Evolutionary conservation across 1,284 basidiomycete species (phyloP), one percentile per base, ranked within the genome.

Genomic region (Boletus smithii): DNA sequence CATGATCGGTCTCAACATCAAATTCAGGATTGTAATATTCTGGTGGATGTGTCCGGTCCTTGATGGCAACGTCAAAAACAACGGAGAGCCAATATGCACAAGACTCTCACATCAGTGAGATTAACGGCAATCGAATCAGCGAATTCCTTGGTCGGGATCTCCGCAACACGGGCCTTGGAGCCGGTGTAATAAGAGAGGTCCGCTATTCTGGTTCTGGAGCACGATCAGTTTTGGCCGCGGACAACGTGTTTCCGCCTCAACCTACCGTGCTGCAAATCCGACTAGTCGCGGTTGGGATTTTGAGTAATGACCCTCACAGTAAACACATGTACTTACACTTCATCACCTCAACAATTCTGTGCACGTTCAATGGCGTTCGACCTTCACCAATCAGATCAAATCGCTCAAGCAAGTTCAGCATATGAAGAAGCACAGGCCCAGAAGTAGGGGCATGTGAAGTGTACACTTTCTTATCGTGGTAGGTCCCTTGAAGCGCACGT

Each of bases 1-100:
- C 94, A 68, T 94, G 90, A 66, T 95, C 91, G 6, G 73, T 73
- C 22, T 75, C 75, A 18, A 89, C 69, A 55, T 92, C 91, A 58
- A 82, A 92, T 34, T 85, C 74, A 1, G 94, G 88, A 20, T 89
- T 77, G 64, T 97, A 97, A 67, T 95, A 94, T 20, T 81, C 77
- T 2, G 88, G 75, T 3, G 75, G 65, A 63, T 95, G 92, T 0
- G 95, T 95, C 3, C 61, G 71, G 61, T 90, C 81, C 88, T 93
- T 59, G 33, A 53, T 30, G 38, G 32, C 40, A 57, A 41, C 35
- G 44, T 58, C 52, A 54, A 44, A 33, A 56, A 37, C 34, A 31
- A 31, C 20, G 5, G 14, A 31, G 44, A 44, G 22, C 20, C 22
- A 48, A 45, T 26, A 36, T 50, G n/a, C 13, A 30, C 27, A 40